Evolutionary conservation across 257 asterid genomes (phyloP).

Genomic region (Vinca minor): DNA sequence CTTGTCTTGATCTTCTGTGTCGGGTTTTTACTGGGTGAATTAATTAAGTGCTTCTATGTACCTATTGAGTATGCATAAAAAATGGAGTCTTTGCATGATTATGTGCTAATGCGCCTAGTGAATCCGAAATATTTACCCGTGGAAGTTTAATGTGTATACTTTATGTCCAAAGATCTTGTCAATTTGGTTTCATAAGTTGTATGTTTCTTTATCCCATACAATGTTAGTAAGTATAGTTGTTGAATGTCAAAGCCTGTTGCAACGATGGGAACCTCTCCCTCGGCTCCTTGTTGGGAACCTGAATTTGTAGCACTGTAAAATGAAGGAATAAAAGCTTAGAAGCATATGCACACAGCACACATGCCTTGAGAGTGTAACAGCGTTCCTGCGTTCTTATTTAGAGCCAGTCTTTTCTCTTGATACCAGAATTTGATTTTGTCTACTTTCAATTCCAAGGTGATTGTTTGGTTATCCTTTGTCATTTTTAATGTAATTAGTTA

Average conservation of each 20-base stretch:
- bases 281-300: background rate
- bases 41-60: background rate
- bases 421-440: too few relatives aligned
- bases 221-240: background rate
- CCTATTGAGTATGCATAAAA: background rate
- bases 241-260: background rate
- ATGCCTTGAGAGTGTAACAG: too few relatives aligned
- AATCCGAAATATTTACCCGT: background rate
- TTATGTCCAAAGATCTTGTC: background rate
- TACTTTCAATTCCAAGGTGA: too few relatives aligned
- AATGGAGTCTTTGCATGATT: background rate
- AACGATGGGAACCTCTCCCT: background rate
- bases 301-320: background rate
- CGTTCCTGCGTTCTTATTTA: background rate
- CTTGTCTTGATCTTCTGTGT: background rate
- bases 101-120: background rate
- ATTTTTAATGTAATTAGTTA: background rate
- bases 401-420: too few relatives aligned
- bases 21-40: background rate
- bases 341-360: background rate
- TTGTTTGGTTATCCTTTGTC: background rate
- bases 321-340: slow-evolving; percentile 1
- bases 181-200: background rate
- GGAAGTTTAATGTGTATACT: too few relatives aligned
- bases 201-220: background rate